A percentile compares a stretch with the other conserved stretches of the same genome.
These are phyloP conservation scores for Fragaria ananassa DNA, from an alignment of 306 rosid genomes.

Conservation along the genomic window DNA sequence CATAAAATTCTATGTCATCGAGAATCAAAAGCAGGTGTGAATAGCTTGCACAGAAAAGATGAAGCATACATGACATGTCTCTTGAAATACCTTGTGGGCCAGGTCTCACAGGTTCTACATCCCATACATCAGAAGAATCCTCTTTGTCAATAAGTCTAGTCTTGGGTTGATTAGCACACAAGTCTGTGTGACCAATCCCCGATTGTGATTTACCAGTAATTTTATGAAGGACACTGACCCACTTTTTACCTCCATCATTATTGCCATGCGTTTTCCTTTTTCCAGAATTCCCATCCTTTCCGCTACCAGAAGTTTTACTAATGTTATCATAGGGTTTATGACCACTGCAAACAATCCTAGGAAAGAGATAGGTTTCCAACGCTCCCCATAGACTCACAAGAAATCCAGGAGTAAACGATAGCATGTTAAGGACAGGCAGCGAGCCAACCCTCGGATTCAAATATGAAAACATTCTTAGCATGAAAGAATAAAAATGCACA, in stretches of 20 bases:
- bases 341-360: constrained; percentile 37
- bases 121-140: constrained; percentile 68
- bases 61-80: constrained; percentile 65
- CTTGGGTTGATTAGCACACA: constrained; percentile 39
- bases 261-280: constrained; percentile 48
- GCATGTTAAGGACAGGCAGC: constrained; percentile 80
- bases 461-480: constrained; percentile 62
- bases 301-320: constrained; percentile 32
- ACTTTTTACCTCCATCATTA: constrained; percentile 66
- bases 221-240: constrained; percentile 70
- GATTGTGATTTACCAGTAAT: constrained; percentile 73
- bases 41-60: constrained; percentile 90
- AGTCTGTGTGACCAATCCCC: constrained; percentile 31
- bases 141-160: constrained; percentile 40
- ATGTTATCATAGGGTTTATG: constrained; percentile 25
- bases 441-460: constrained; percentile 69
- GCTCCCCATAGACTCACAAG: constrained; percentile 68
- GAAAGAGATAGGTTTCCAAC: constrained; percentile 61
- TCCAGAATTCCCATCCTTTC: constrained; percentile 41
- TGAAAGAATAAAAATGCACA: constrained; percentile 69
- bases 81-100: constrained; percentile 83
- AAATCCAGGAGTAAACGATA: constrained; percentile 91
- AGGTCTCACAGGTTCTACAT: constrained; percentile 61
- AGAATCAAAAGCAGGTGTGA: constrained; percentile 90
- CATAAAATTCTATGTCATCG: constrained; percentile 96